A percentile compares a stretch with the other conserved stretches of the same genome.
These are phyloP conservation scores for Rosa rugosa DNA, from an alignment of 306 rosid genomes.

Conservation along the genomic window DNA sequence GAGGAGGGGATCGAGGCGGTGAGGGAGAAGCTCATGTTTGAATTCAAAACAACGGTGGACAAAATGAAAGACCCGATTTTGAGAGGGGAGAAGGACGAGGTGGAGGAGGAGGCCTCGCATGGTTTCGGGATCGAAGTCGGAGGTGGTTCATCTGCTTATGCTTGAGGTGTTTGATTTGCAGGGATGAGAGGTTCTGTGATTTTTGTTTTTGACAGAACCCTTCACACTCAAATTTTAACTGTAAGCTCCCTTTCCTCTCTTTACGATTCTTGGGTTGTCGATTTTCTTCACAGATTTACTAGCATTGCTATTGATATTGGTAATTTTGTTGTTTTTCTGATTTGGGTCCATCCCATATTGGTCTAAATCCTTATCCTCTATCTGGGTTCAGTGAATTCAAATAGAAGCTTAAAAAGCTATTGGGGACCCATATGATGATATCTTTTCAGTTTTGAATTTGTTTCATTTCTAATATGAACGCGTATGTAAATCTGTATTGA, in stretches of 20 bases:
- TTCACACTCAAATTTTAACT: not conserved
- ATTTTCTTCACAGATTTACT: conserved; percentile 4
- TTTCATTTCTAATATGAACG: not conserved
- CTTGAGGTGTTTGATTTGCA: too few relatives aligned
- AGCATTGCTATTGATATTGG: not conserved
- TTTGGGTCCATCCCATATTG: conserved; percentile 12
- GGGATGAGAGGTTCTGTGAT: too few relatives aligned
- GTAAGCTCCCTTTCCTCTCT: not conserved
- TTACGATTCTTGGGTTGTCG: not conserved
- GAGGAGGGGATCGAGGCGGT: too few relatives aligned
- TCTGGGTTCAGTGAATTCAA: not conserved
- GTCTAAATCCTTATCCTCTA: not conserved
- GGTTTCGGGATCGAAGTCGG: too few relatives aligned
- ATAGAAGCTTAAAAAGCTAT: not conserved
- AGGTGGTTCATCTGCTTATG: too few relatives aligned
- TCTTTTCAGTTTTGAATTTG: not conserved
- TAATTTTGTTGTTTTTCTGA: not conserved
- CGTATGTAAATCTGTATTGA: not conserved
- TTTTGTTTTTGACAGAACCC: not conserved
- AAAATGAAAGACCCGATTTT: too few relatives aligned
- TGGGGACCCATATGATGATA: too few relatives aligned
- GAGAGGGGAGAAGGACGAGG: too few relatives aligned
- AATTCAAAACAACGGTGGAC: too few relatives aligned
- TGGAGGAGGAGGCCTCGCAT: too few relatives aligned
- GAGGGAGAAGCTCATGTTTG: too few relatives aligned